Percentiles rank a stretch among this genome's conserved stretches.
phyloP scores from a whole-genome alignment of 768 basidiomycete genomes.

The Tephrocybe sp. region DNA sequence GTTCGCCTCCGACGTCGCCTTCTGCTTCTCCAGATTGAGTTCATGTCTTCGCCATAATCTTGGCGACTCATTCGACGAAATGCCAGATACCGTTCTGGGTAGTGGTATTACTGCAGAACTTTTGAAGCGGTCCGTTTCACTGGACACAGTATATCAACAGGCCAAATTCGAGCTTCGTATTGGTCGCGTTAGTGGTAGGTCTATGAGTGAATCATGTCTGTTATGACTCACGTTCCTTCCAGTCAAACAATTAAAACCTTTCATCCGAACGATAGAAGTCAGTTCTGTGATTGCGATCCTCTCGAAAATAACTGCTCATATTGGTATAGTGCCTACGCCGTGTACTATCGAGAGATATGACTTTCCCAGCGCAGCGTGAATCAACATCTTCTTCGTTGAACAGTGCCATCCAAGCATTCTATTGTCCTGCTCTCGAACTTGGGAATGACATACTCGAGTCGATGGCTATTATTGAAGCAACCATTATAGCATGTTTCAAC shows the following conservation, averaged over 20 bases:
- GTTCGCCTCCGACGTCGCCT: slow-evolving; percentile 37
- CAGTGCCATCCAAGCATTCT: slow-evolving; percentile 19
- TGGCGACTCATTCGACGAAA: slow-evolving; percentile 20
- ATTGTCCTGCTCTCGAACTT: slow-evolving; percentile 28
- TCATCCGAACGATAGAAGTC: slow-evolving; percentile 39
- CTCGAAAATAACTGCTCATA: background rate
- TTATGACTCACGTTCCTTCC: slow-evolving; percentile 6
- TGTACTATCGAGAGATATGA: slow-evolving; percentile 42
- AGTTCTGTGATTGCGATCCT: background rate
- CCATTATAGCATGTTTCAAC: slow-evolving; percentile 29
- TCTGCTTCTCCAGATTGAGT: slow-evolving; percentile 31
- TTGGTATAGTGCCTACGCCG: slow-evolving; percentile 34
- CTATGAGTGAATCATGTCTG: background rate
- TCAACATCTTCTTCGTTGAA: slow-evolving; percentile 9
- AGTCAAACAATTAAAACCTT: slow-evolving; percentile 42
- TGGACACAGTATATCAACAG: slow-evolving; percentile 41
- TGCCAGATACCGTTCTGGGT: slow-evolving; percentile 9
- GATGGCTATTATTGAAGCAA: slow-evolving; percentile 31
- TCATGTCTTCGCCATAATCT: slow-evolving; percentile 31
- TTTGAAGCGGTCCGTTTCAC: slow-evolving; percentile 31
- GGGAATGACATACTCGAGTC: slow-evolving; percentile 32
- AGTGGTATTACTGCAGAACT: slow-evolving; percentile 22
- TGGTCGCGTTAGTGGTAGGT: slow-evolving; percentile 40
- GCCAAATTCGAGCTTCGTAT: slow-evolving; percentile 45
- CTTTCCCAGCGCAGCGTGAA: slow-evolving; percentile 16